These are phyloP conservation scores for Micractinium sp. DNA, from an alignment of 139 green algal genomes.

Conservation along the genomic window DNA sequence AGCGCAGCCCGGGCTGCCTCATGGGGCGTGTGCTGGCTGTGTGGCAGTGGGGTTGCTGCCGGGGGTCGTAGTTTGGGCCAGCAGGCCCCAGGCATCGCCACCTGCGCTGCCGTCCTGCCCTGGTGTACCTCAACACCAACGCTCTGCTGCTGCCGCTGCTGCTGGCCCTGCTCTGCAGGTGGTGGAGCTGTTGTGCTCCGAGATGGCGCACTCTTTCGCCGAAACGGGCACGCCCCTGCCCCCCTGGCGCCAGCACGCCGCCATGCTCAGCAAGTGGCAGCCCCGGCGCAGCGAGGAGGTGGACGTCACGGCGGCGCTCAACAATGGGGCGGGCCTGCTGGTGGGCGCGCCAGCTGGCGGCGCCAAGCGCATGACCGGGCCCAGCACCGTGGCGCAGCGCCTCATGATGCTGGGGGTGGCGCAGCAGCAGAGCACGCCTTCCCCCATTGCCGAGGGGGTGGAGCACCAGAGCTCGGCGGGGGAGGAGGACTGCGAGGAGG, in stretches of 20 bases:
- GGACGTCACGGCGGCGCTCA: slow-evolving; percentile 34
- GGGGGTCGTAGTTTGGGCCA: too few relatives aligned
- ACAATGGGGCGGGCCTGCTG: slow-evolving; percentile 26
- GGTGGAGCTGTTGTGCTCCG: slow-evolving; percentile 57
- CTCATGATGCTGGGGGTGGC: slow-evolving; percentile 39
- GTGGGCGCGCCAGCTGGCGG: background rate
- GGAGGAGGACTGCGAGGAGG: slow-evolving; percentile 5
- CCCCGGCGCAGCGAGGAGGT: slow-evolving; percentile 57
- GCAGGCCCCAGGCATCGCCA: too few relatives aligned
- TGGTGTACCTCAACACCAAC: too few relatives aligned
- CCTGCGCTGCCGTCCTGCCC: background rate
- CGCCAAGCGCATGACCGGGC: slow-evolving; percentile 3
- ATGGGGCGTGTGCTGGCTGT: background rate
- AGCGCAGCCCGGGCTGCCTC: background rate
- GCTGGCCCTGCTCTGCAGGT: slow-evolving; percentile 1
- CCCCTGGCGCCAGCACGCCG: slow-evolving; percentile 59
- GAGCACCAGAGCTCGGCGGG: background rate
- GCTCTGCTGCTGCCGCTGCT: background rate
- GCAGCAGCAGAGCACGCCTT: slow-evolving; percentile 10
- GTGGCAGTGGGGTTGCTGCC: too few relatives aligned
- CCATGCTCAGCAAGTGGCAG: slow-evolving; percentile 71
- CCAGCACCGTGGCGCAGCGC: slow-evolving; percentile 41
- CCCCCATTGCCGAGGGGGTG: slow-evolving; percentile 34
- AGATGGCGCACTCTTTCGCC: slow-evolving; percentile 59
- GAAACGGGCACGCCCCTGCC: slow-evolving; percentile 53